Evolutionary conservation across 345 rosid species (phyloP).

Genomic region (Mercurialis annua): DNA sequence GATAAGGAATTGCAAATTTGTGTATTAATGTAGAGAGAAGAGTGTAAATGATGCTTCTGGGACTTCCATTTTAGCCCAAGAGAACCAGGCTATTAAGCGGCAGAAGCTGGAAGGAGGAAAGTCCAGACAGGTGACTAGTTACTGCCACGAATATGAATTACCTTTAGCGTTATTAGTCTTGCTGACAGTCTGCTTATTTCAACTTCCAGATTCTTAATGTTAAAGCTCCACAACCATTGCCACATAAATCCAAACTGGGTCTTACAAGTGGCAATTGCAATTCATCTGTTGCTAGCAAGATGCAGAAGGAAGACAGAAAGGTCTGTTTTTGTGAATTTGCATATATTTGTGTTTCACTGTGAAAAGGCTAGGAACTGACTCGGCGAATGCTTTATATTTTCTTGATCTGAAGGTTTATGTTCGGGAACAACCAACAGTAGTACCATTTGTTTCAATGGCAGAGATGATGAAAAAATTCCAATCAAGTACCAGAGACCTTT

Average conservation of each 20-base stretch:
- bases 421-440: conserved; percentile 41
- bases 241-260: conserved; percentile 80
- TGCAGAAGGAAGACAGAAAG: conserved; percentile 71
- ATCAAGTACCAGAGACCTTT: conserved; percentile 74
- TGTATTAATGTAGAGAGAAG: conserved; percentile 34
- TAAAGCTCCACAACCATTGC: conserved; percentile 56
- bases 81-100: conserved; percentile 90
- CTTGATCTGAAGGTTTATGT: conserved; percentile 45
- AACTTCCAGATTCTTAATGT: conserved; percentile 69
- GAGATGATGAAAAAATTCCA: conserved; percentile 88
- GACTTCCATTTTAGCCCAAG: conserved; percentile 61
- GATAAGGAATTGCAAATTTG: background rate
- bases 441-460: conserved; percentile 72
- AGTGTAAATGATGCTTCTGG: conserved; percentile 32
- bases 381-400: background rate
- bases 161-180: background rate
- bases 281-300: conserved; percentile 39
- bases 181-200: background rate
- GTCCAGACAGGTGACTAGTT: conserved; percentile 67
- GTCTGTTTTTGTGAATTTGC: conserved; percentile 28
- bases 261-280: conserved; percentile 43
- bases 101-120: conserved; percentile 94
- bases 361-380: background rate
- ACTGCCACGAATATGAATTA: background rate
- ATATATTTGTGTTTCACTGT: conserved; percentile 2